Evolutionary conservation across 2,329 filamentous ascomycete species (phyloP), one percentile per base, ranked within the genome.

Genomic region (Davidsoniella australis): DNA sequence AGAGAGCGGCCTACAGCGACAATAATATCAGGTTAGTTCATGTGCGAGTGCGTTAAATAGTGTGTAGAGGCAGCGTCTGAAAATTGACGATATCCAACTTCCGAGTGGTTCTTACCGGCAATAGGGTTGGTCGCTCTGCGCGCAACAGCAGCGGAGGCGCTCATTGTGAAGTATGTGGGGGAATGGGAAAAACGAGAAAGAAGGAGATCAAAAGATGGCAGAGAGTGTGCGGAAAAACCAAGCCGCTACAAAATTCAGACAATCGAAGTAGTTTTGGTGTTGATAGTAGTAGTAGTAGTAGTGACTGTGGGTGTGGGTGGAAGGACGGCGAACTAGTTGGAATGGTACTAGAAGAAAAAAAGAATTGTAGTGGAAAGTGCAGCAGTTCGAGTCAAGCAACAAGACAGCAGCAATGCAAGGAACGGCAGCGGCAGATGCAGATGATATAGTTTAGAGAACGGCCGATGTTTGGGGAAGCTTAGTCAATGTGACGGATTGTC

Each of bases 1-100:
- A 55, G 38, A n/a, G 52, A 42, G 10, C 54, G 54, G 46, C 48
- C 53, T 51, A 39, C 26, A 43, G 41, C 9, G 33, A 41, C 33
- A 18, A 44, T 39, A 26, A 45, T 42, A 23, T 23, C 18, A 33
- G 40, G 9, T 49, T 45, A 50, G 49, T 39, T 39, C 45, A 38
- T 5, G 36, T 10, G 4, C 10, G 16, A 36, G 12, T 14, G 23
- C 12, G 14, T 47, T 16, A 8, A 23, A 16, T 5, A 26, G 12
- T 17, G 16, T 18, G 45, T 18, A 38, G 6, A 40, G 26, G 10
- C 17, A 41, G 29, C n/a, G 41, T 18, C 20, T 38, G 18, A 20
- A 20, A 14, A n/a, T 6, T n/a, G 14, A 41, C 26, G 43, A 9
- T 14, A 45, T 41, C 5, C 10, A 9, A 14, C 9, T 20, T n/a